Evolutionary conservation across 441 rosid species (phyloP).

Genomic region (Rhodomyrtus psidioides): DNA sequence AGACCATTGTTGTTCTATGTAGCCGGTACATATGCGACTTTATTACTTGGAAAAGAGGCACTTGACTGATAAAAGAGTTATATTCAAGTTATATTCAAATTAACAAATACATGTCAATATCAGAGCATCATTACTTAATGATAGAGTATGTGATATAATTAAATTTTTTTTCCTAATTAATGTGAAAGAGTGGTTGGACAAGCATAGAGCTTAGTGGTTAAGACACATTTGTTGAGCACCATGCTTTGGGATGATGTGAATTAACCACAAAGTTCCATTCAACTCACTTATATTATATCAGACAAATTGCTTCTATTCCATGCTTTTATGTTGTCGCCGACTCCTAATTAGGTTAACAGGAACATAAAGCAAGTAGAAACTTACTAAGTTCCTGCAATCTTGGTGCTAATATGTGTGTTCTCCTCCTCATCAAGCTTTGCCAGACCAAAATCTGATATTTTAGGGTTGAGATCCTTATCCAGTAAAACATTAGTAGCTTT

Average conservation of each 20-base stretch:
- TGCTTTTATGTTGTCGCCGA: not conserved
- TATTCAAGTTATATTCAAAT: too few species aligned
- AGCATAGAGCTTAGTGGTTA: not conserved
- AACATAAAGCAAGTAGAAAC: not conserved
- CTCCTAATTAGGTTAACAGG: not conserved
- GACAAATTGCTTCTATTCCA: not conserved
- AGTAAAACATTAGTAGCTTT: constrained; percentile 3
- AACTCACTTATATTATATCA: not conserved
- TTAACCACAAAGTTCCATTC: not conserved
- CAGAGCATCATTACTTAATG: too few species aligned
- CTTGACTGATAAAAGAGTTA: not conserved
- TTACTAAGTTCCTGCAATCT: constrained; percentile 7
- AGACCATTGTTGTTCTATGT: not conserved
- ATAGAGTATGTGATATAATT: too few species aligned
- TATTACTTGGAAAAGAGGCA: not conserved
- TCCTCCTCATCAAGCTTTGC: constrained; percentile 6
- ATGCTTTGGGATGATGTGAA: not conserved
- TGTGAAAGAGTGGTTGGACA: not conserved
- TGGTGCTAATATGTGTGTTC: not conserved
- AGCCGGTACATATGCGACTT: rapidly evolving
- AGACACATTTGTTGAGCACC: not conserved
- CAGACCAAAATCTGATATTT: not conserved
- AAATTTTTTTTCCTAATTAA: too few species aligned
- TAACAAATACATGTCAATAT: too few species aligned
- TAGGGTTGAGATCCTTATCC: not conserved